These are phyloP conservation scores for Chrysanthemum makinoi DNA, from an alignment of 129 eudicot genomes.

Conservation along the genomic window DNA sequence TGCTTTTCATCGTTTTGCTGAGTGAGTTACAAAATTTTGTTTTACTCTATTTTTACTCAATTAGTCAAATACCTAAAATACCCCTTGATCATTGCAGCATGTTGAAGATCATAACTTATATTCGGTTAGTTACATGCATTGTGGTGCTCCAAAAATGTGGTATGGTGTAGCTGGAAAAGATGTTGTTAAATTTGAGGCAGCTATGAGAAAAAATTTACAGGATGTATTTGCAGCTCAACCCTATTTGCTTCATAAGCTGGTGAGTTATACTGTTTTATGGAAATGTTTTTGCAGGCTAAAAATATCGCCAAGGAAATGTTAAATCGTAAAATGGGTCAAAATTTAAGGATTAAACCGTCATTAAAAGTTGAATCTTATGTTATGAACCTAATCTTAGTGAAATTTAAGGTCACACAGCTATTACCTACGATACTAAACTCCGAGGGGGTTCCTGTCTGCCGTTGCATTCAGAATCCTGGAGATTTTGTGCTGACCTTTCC, in stretches of 20 bases:
- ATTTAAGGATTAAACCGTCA: no score
- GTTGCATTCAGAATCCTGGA: constrained; percentile 85
- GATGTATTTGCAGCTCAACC: constrained; percentile 91
- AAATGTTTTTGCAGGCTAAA: no score
- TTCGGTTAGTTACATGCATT: constrained; percentile 90
- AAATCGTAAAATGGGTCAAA: no score
- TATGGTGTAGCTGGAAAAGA: constrained; percentile 91
- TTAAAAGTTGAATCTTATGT: no score
- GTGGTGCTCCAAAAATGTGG: constrained; percentile 97
- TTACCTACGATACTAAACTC: constrained; percentile 76
- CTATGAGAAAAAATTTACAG: constrained; percentile 91
- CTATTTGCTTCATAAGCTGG: constrained; percentile 96
- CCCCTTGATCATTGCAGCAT: constrained; percentile 50
- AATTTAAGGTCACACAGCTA: constrained; percentile 84
- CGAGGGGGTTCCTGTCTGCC: constrained; percentile 91
- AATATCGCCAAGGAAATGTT: no score
- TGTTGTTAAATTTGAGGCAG: constrained; percentile 73
- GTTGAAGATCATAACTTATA: constrained; percentile 97
- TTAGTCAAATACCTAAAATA: constrained; percentile 8
- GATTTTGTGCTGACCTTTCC: constrained; percentile 96
- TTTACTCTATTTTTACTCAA: not conserved
- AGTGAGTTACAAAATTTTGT: constrained; percentile 47
- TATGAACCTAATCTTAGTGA: no score
- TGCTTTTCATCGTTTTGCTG: constrained; percentile 96
- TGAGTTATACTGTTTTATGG: constrained; percentile 21